Base-by-base conservation (phyloP, 2,329 filamentous ascomycete species). In the Elsinoe ampelina region DNA sequence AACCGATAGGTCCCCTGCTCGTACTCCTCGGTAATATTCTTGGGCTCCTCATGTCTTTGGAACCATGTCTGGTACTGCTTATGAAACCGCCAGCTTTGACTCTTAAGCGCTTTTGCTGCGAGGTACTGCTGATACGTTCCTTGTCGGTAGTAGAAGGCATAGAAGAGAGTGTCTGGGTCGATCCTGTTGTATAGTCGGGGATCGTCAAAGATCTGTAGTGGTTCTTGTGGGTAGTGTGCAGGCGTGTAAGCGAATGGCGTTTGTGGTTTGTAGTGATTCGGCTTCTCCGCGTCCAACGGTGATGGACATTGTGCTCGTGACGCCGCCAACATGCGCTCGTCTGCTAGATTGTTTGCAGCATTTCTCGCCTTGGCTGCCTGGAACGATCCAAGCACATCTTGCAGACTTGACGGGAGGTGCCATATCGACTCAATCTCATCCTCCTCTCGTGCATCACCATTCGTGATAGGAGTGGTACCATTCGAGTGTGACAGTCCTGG, bases 51-150 rank as follows among this genome's bases (percentile, higher is more conserved):
- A 64, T 98, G 93, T 54, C 93, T 82, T 72, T 98, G 93, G 68
- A 98, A 98, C 93, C 93, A 98, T 1, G 93, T 98, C 72, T 95
- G 93, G 69, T 98, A 98, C 72, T 97, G 93, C 77, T 98, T 98
- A 75, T 98, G 93, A 71, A 98, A 98, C 57, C 93, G 82, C 93
- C 93, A 98, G 72, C 91, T 96, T 72, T 98, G 93, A 63, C 92
- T 88, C 75, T 98, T 98, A 54, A 98, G 76, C n/a, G 93, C 89
- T 73, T 95, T 95, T 12, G 93, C 93, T 1, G 93, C 90, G 58
- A 97, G 79, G 68, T 91, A 96, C 70, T 98, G 93, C 70, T 97
- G 91, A 64, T 95, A 91, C 1, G 90, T 91, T 22, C 90, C 90
- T 72, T 98, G 93, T 64, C 92, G 89, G 77, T 98, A 98, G 77